Percentiles rank a stretch among this genome's conserved stretches.
Conservation (phyloP, 495 filamentous ascomycete genomes). For the Parathielavia hyrcaniae region DNA sequence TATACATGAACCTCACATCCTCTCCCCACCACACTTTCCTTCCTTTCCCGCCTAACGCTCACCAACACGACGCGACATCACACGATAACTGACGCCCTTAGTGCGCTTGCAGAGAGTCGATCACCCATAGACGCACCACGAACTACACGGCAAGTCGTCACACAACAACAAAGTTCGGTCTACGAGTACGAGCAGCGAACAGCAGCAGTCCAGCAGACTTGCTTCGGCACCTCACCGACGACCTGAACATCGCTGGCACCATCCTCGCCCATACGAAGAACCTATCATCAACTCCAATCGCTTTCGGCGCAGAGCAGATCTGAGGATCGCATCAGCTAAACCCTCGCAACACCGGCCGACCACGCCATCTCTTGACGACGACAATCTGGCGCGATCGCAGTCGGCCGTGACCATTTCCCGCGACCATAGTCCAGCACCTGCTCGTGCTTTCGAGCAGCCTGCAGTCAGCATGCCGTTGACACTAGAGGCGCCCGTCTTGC, state of each 20-base stretch:
- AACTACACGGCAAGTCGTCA: slow-evolving; percentile 1
- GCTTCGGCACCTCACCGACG: too few relatives aligned
- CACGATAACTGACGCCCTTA: slow-evolving; percentile 7
- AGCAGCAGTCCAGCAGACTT: background rate
- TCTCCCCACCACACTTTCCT: slow-evolving; percentile 31
- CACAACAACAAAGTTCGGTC: background rate
- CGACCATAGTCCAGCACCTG: slow-evolving; percentile 20
- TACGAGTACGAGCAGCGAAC: slow-evolving; percentile 1
- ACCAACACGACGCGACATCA: slow-evolving; percentile 17
- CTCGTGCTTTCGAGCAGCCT: slow-evolving; percentile 33
- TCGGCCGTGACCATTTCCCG: slow-evolving; percentile 16
- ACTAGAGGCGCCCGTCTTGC: slow-evolving; percentile 53
- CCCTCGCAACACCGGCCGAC: slow-evolving; percentile 1
- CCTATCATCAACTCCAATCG: slow-evolving; percentile 6
- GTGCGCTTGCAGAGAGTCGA: background rate
- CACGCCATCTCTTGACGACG: background rate
- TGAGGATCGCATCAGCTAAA: slow-evolving; percentile 23
- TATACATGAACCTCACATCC: slow-evolving; percentile 30
- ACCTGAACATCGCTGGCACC: background rate
- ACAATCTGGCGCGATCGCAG: slow-evolving; percentile 25
- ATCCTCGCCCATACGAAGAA: background rate
- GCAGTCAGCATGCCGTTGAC: slow-evolving; percentile 32
- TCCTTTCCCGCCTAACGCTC: slow-evolving; percentile 20
- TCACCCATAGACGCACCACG: background rate
- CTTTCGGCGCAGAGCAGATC: slow-evolving; percentile 34